Percentiles rank a stretch among this genome's conserved stretches.
phyloP scores from a whole-genome alignment of 306 rosid species.

The Sicyos edulis region DNA sequence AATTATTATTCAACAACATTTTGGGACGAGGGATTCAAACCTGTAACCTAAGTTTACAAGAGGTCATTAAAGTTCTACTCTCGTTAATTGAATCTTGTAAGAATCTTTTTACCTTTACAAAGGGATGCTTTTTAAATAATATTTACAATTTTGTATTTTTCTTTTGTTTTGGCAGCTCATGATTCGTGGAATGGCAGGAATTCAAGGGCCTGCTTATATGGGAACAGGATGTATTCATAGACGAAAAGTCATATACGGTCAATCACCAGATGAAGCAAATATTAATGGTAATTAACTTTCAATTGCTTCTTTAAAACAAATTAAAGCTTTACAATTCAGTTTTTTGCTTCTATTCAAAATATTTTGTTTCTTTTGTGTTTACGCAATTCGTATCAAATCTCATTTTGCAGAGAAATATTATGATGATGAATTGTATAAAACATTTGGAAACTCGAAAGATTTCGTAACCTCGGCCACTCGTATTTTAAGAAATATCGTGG shows the following conservation, averaged over 20 bases:
- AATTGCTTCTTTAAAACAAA: too few species aligned
- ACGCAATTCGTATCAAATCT: neutral
- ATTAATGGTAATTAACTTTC: neutral
- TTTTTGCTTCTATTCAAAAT: neutral
- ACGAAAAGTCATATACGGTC: conserved; percentile 7
- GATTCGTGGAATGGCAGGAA: neutral
- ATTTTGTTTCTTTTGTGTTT: neutral
- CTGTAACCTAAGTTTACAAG: too few species aligned
- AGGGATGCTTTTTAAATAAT: neutral
- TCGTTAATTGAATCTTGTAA: too few species aligned
- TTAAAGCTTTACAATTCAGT: too few species aligned
- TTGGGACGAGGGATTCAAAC: too few species aligned
- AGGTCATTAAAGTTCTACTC: too few species aligned
- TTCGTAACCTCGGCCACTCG: neutral
- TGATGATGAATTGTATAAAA: neutral
- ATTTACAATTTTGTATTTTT: neutral
- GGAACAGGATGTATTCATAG: conserved; percentile 24
- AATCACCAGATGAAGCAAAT: neutral
- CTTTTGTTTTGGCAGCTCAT: neutral
- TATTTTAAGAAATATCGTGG: neutral
- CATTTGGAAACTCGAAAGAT: conserved; percentile 12
- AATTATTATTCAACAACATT: too few species aligned
- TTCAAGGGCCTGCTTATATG: conserved; percentile 12
- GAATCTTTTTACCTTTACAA: too few species aligned
- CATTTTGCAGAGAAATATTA: conserved; percentile 6